Conservation (phyloP, 2,329 filamentous ascomycete species). For the Penicillium sp. region DNA sequence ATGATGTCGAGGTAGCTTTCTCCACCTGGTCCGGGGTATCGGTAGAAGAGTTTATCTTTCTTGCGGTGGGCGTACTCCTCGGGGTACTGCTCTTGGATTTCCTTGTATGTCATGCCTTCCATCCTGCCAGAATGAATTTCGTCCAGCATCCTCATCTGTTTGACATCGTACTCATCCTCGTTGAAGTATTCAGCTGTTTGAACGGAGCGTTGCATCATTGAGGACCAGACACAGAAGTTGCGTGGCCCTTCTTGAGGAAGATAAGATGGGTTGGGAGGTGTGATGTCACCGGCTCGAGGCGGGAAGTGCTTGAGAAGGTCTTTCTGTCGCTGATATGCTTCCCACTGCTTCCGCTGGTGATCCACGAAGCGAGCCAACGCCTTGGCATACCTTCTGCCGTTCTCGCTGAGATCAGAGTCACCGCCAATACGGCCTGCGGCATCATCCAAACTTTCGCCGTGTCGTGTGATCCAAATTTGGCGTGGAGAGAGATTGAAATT, state of each 20-base stretch:
- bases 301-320: constrained; percentile 70
- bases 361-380: constrained; percentile 78
- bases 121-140: constrained; percentile 88
- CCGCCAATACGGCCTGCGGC: constrained; percentile 80
- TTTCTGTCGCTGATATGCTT: constrained; percentile 70
- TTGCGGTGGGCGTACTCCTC: constrained; percentile 74
- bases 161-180: constrained; percentile 91
- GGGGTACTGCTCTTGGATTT: constrained; percentile 69
- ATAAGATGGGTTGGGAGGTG: constrained; percentile 84
- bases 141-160: constrained; percentile 96
- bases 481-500: constrained; percentile 94
- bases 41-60: constrained; percentile 84
- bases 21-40: constrained; percentile 89
- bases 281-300: constrained; percentile 82
- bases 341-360: constrained; percentile 69
- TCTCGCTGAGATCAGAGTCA: constrained; percentile 72
- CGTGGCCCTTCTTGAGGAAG: constrained; percentile 52
- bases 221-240: constrained; percentile 98
- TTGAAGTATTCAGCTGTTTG: constrained; percentile 85
- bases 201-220: constrained; percentile 83
- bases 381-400: constrained; percentile 68
- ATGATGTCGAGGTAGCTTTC: constrained; percentile 97
- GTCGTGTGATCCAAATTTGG: constrained; percentile 96
- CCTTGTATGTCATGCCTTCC: constrained; percentile 88
- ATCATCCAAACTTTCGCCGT: constrained; percentile 87